Conservation (phyloP, 2,329 filamentous ascomycete genomes). For the Aspergillus spinulosporus region DNA sequence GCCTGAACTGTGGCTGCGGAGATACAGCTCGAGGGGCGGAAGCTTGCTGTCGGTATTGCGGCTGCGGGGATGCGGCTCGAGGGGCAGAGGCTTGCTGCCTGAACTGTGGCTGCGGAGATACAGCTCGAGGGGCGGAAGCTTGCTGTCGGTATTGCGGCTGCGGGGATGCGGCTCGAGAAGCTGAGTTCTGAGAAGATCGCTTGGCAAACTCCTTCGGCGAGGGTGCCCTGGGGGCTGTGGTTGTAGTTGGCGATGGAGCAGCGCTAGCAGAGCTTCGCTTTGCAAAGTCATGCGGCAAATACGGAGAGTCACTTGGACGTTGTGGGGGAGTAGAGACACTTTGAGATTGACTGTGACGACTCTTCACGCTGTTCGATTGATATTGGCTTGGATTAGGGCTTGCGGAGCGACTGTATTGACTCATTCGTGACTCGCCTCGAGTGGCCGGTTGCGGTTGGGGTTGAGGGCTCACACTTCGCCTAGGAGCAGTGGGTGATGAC, state of each 20-base stretch:
- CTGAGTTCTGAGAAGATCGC: neutral
- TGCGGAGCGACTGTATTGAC: slow-evolving; percentile 45
- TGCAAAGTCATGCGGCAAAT: slow-evolving; percentile 47
- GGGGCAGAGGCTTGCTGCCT: slow-evolving; percentile 5
- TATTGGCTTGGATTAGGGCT: slow-evolving; percentile 48
- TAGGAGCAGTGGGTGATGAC: slow-evolving; percentile 65
- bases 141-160: slow-evolving; percentile 13
- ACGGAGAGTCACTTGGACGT: slow-evolving; percentile 40
- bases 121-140: slow-evolving; percentile 8
- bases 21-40: neutral
- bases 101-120: slow-evolving; percentile 15
- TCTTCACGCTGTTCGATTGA: slow-evolving; percentile 45
- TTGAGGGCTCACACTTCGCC: slow-evolving; percentile 48
- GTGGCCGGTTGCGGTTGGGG: slow-evolving; percentile 31
- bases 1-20: neutral
- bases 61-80: slow-evolving; percentile 15
- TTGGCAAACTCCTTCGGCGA: slow-evolving; percentile 11
- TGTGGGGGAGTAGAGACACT: slow-evolving; percentile 34
- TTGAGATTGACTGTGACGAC: slow-evolving; percentile 41
- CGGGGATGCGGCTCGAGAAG: slow-evolving; percentile 2
- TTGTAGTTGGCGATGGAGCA: slow-evolving; percentile 11
- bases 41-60: slow-evolving; percentile 8
- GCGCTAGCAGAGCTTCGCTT: slow-evolving; percentile 39
- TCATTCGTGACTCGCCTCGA: slow-evolving; percentile 38
- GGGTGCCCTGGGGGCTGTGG: slow-evolving; percentile 1